phyloP scores from a whole-genome alignment of 2,329 filamentous ascomycete species.

The Aspergillus nomiae region DNA sequence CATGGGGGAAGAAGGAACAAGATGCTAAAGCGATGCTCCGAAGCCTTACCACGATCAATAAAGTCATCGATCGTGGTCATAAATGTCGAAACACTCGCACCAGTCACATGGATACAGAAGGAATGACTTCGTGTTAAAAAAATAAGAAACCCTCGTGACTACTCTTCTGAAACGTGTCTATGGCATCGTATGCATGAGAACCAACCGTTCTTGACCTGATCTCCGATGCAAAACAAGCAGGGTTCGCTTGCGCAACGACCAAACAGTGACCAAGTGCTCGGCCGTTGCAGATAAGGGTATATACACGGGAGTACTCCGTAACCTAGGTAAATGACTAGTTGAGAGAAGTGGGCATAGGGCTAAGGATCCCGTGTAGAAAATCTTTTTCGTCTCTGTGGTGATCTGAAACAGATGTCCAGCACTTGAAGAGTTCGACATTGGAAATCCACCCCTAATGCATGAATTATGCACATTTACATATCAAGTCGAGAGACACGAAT shows the following conservation, averaged over 20 bases:
- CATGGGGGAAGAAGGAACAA: not conserved
- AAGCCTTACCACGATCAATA: not conserved
- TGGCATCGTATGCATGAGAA: not conserved
- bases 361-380: not conserved
- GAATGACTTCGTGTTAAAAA: not conserved
- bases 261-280: not conserved
- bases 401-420: not conserved
- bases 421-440: not conserved
- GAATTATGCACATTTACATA: not conserved
- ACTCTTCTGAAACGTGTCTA: not conserved
- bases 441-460: not conserved
- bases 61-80: not conserved
- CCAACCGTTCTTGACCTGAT: not conserved
- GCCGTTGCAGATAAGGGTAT: not conserved
- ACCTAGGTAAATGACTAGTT: not conserved
- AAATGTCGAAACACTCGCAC: not conserved
- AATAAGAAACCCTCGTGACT: not conserved
- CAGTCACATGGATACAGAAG: not conserved
- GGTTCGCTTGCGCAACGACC: not conserved
- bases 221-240: not conserved
- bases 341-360: not conserved
- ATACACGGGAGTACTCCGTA: not conserved
- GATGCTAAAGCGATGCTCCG: not conserved
- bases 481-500: not conserved
- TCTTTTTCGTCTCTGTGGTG: not conserved